These are phyloP conservation scores for Pichia sp. DNA, from an alignment of 1,139 yeast species.

Conservation along the genomic window DNA sequence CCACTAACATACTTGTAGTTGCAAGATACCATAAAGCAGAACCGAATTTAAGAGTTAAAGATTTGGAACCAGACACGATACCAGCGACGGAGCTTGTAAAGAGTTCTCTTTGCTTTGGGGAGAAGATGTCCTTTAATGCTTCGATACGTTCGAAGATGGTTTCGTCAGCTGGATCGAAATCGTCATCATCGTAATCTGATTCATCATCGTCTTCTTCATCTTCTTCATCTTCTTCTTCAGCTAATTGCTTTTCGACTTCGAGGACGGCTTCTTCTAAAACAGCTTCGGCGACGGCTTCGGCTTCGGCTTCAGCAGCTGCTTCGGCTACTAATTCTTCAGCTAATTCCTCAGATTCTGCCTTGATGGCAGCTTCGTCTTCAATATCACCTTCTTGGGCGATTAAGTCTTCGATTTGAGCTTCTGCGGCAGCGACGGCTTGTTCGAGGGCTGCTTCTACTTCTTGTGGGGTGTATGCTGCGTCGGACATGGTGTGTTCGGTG, in stretches of 20 bases:
- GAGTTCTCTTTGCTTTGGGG: conserved; percentile 76
- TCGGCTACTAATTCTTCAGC: conserved; percentile 15
- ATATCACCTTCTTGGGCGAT: conserved; percentile 3
- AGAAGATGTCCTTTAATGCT: conserved; percentile 88
- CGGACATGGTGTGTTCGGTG: conserved; percentile 7
- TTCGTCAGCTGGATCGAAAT: conserved; percentile 79
- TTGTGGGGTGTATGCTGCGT: conserved; percentile 8
- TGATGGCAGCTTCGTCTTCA: conserved; percentile 11
- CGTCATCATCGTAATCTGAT: conserved; percentile 47
- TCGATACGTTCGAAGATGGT: conserved; percentile 81
- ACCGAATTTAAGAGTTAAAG: conserved; percentile 62
- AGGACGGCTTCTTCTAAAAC: conserved; percentile 16
- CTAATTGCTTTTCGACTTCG: conserved; percentile 13
- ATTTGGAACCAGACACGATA: conserved; percentile 23
- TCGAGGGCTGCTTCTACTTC: conserved; percentile 13
- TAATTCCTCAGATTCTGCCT: background rate
- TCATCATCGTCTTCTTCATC: conserved; percentile 27
- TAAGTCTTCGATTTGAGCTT: conserved; percentile 9
- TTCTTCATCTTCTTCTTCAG: conserved; percentile 13
- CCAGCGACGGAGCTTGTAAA: conserved; percentile 34
- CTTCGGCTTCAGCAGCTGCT: conserved; percentile 9
- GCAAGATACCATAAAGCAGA: conserved; percentile 81
- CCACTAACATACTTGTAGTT: conserved; percentile 80
- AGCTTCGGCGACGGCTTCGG: conserved; percentile 8
- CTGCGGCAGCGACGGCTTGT: conserved; percentile 11